A percentile compares a stretch with the other conserved stretches of the same genome.
Evolutionary conservation across 768 basidiomycete genomes (phyloP).

Genomic region (Trametes punicea): DNA sequence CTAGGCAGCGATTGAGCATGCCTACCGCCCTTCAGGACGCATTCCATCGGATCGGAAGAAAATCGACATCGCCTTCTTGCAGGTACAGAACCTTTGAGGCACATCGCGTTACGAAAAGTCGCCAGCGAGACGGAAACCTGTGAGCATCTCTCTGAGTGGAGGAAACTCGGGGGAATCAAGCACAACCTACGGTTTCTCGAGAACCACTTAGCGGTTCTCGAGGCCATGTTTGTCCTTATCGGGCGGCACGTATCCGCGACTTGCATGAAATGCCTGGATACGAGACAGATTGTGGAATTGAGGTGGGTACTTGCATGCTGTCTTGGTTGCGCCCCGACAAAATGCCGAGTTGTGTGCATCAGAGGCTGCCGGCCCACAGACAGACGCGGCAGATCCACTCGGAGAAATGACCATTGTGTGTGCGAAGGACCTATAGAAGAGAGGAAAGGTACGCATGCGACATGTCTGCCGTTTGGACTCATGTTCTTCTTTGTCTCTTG

Average conservation of each 20-base stretch:
- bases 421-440: not conserved
- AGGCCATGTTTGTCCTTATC: not conserved
- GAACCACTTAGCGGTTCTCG: not conserved
- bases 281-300: not conserved
- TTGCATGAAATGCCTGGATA: conserved; percentile 1
- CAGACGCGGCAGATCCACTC: not conserved
- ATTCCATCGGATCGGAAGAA: too few relatives aligned
- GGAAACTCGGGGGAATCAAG: conserved; percentile 12
- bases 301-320: not conserved
- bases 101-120: not conserved
- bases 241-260: not conserved
- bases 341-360: conserved; percentile 9
- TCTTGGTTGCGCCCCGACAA: conserved; percentile 13
- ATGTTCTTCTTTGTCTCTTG: not conserved
- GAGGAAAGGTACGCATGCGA: conserved; percentile 2
- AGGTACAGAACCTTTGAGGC: not conserved
- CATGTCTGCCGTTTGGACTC: not conserved
- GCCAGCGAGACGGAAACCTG: not conserved
- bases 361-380: not conserved
- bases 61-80: not conserved
- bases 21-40: too few relatives aligned
- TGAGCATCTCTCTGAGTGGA: conserved; percentile 1
- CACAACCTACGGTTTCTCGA: conserved; percentile 6
- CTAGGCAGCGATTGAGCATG: too few relatives aligned
- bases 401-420: conserved; percentile 7